Evolutionary conservation across 2,329 filamentous ascomycete species (phyloP).

Genomic region (Sphaerostilbella broomeana): DNA sequence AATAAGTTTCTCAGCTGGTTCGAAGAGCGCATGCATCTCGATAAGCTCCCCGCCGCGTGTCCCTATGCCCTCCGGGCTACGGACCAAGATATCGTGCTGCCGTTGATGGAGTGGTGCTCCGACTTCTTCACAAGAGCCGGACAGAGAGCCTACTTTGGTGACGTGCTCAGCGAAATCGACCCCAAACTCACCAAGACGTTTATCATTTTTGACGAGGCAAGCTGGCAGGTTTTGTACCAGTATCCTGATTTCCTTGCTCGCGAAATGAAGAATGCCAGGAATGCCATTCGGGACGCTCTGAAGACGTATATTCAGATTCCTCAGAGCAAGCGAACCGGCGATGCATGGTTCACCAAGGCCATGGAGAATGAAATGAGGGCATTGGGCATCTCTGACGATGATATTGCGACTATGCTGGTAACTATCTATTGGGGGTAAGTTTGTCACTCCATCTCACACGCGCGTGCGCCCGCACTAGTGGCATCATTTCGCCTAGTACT

Average conservation of each 20-base stretch:
- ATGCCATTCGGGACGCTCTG: background rate
- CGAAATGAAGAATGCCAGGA: conserved; percentile 16
- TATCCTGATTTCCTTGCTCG: conserved; percentile 18
- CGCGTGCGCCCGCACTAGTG: no score
- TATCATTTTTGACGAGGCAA: conserved; percentile 21
- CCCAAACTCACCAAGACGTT: conserved; percentile 14
- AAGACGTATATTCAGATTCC: conserved; percentile 1
- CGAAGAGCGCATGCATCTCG: conserved; percentile 10
- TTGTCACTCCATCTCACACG: no score
- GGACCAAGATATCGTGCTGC: background rate
- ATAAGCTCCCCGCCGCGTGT: background rate
- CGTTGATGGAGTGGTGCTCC: conserved; percentile 18
- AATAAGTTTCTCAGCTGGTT: conserved; percentile 15
- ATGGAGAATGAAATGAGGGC: conserved; percentile 2
- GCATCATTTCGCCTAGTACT: no score
- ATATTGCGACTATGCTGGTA: conserved; percentile 5
- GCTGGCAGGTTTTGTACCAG: conserved; percentile 24
- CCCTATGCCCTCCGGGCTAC: background rate
- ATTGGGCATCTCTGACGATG: background rate
- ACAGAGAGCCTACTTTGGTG: conserved; percentile 20
- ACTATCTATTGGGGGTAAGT: conserved; percentile 1
- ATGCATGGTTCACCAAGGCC: background rate
- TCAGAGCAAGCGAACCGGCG: background rate
- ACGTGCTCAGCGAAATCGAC: conserved; percentile 16
- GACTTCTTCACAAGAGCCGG: conserved; percentile 18